phyloP scores from a whole-genome alignment of 2,329 filamentous ascomycete species.

The Cladosporium colombiae region DNA sequence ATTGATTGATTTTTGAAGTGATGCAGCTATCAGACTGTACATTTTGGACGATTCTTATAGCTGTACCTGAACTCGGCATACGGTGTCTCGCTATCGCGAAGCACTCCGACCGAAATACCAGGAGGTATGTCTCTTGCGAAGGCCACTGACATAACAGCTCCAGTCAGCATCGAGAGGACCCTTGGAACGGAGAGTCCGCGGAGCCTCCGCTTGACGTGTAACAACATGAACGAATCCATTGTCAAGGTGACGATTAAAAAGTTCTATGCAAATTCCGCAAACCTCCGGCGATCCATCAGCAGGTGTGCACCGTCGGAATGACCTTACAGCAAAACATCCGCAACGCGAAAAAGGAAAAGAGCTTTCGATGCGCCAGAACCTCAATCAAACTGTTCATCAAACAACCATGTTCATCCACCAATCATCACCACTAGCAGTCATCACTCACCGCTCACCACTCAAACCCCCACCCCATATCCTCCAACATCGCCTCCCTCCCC shows the following conservation, averaged over 20 bases:
- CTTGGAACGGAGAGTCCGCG: neutral
- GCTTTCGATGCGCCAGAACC: neutral
- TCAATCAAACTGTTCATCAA: neutral
- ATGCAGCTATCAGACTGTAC: neutral
- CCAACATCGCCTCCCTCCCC: slow-evolving; percentile 7
- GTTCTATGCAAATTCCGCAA: neutral
- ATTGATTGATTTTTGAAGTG: too few species aligned
- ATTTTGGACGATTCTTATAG: neutral
- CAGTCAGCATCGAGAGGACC: neutral
- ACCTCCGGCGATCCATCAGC: neutral
- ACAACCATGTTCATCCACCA: neutral
- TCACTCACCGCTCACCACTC: neutral
- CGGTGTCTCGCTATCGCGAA: neutral
- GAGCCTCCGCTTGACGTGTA: neutral
- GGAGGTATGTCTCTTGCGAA: neutral
- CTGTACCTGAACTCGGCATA: too few species aligned
- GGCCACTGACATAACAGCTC: neutral
- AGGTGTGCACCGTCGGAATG: too few species aligned
- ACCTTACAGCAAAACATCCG: neutral
- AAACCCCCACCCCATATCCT: neutral
- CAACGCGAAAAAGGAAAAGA: neutral
- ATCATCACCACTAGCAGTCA: neutral
- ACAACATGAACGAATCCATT: neutral
- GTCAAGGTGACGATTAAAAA: neutral
- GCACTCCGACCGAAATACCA: neutral